Percentiles rank a stretch among this genome's conserved stretches.
These are phyloP conservation scores for Rhododendron ferrugineum DNA, from an alignment of 148 eudicot genomes.

Conservation along the genomic window DNA sequence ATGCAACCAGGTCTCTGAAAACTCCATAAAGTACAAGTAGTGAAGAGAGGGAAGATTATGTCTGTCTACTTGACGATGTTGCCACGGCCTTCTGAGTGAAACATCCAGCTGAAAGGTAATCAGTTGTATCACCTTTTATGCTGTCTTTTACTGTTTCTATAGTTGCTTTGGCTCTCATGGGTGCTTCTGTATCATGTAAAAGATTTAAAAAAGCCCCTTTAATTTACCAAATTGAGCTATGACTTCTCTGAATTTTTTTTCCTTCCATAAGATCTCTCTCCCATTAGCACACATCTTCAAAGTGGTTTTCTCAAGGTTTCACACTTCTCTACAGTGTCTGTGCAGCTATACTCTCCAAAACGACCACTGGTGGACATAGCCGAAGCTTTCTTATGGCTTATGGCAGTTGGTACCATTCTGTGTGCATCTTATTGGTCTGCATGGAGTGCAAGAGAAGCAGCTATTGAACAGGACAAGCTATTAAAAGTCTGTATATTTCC, in stretches of 20 bases:
- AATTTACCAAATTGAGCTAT: neutral
- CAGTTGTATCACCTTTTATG: neutral
- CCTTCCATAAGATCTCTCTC: neutral
- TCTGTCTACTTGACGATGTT: neutral
- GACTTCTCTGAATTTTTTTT: neutral
- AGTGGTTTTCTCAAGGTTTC: constrained; percentile 13
- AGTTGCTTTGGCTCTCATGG: neutral
- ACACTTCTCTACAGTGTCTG: constrained; percentile 43
- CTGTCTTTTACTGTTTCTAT: neutral
- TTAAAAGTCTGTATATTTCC: constrained; percentile 34
- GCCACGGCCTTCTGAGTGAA: neutral
- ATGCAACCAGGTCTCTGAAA: neutral
- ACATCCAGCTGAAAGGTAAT: neutral
- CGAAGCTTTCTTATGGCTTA: constrained; percentile 77
- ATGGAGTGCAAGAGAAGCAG: constrained; percentile 79
- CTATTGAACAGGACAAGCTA: constrained; percentile 65
- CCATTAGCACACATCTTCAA: neutral
- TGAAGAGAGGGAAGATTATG: neutral
- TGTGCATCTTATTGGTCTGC: constrained; percentile 95
- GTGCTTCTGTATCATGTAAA: neutral
- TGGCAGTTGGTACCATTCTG: constrained; percentile 77
- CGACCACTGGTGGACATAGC: constrained; percentile 74
- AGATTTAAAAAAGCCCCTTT: neutral
- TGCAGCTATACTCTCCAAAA: constrained; percentile 74
- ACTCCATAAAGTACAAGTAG: neutral